Evolutionary conservation across 2,329 filamentous ascomycete species (phyloP), one percentile per base, ranked within the genome.

Genomic region (Paracamarosporium sp.): DNA sequence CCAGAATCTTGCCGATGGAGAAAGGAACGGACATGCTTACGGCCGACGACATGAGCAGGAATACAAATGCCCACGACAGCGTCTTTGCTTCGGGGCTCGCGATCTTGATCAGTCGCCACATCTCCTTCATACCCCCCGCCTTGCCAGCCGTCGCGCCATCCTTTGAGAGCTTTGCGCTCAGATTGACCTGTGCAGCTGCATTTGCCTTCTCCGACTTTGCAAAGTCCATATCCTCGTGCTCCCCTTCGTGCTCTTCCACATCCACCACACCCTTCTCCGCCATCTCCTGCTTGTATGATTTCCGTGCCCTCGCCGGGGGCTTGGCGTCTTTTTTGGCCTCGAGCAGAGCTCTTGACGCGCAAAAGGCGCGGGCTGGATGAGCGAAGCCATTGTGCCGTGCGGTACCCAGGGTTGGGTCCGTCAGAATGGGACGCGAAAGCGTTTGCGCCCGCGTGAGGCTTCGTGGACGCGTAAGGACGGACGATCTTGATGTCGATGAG

Each of bases 21-120:
- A 97, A 97, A 1, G 95, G 95, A 58, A 99, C 91, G 2, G 92
- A 93, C 90, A 99, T 96, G 56, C 93, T 96, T 66, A 99, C 93
- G 50, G 88, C 86, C 4, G 94, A 98, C 15, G 94, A 97, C 61
- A 97, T 84, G 57, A 99, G 83, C 50, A 99, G 83, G 72, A 97
- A 90, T 54, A 90, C 75, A 74, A 98, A 94, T 3, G 96, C 96
- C 62, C 90, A 69, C n/a, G 82, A 84, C 15, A 99, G 86, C 77
- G 91, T 90, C 72, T 84, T 89, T 28, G 90, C 80, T 79, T 99
- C 95, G 2, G 94, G 94, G 54, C 86, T 85, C 12, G 95, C 95
- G 72, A 99, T 95, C 77, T 89, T 92, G 75, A 99, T 84, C 68
- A 99, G 81, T 50, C 95, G 87, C 88, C 88, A 91, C 66, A 98